A percentile compares a stretch with the other conserved stretches of the same genome.
phyloP scores from a whole-genome alignment of 495 filamentous ascomycete genomes.

The Pyrenopolyporus hunteri region DNA sequence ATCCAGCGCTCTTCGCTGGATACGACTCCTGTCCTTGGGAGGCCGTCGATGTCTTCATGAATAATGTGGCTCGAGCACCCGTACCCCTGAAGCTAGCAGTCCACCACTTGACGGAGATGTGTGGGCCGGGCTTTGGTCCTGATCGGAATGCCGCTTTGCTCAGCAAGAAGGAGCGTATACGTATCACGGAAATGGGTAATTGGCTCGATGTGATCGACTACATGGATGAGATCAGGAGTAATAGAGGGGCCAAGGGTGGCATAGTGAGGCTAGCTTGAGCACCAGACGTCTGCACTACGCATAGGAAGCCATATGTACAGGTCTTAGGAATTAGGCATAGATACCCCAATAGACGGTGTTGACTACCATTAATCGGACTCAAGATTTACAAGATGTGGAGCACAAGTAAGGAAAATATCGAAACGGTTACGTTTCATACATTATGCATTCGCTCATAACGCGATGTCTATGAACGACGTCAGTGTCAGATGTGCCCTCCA shows the following conservation, averaged over 20 bases:
- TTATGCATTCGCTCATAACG: slow-evolving; percentile 16
- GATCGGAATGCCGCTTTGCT: slow-evolving; percentile 52
- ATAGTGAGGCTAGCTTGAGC: slow-evolving; percentile 17
- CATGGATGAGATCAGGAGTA: slow-evolving; percentile 56
- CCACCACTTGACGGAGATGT: slow-evolving; percentile 71
- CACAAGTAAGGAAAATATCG: background rate
- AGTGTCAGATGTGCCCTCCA: background rate
- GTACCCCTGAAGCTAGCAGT: slow-evolving; percentile 64
- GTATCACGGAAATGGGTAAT: slow-evolving; percentile 55
- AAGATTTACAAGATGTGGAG: background rate
- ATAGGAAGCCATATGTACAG: background rate
- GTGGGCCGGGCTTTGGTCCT: slow-evolving; percentile 54
- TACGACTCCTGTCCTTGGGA: slow-evolving; percentile 61
- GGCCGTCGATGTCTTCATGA: slow-evolving; percentile 64
- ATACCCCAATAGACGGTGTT: background rate
- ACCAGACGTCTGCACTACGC: background rate
- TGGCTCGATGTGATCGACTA: slow-evolving; percentile 67
- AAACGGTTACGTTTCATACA: background rate
- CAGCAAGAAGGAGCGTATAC: slow-evolving; percentile 56
- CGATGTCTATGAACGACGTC: slow-evolving; percentile 1
- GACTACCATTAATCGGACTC: background rate
- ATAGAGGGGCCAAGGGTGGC: slow-evolving; percentile 30
- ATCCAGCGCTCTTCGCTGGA: slow-evolving; percentile 67
- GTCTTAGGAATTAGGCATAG: background rate
- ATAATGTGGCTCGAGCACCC: slow-evolving; percentile 55